These are phyloP conservation scores for Kernera saxatilis DNA, from an alignment of 345 rosid genomes.

Conservation along the genomic window DNA sequence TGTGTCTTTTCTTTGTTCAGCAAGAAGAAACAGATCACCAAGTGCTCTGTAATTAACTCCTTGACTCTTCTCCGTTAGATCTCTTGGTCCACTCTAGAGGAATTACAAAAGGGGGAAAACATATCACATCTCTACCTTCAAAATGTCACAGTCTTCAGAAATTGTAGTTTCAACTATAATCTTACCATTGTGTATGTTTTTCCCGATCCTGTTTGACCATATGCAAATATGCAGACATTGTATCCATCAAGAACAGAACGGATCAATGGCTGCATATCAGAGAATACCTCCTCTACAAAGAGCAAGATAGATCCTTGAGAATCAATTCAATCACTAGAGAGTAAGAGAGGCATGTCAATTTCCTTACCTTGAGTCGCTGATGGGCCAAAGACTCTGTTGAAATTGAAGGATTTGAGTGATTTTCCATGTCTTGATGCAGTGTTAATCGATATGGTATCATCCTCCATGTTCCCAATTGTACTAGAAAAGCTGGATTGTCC, in stretches of 20 bases:
- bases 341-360: background rate
- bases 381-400: conserved; percentile 93
- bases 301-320: conserved; percentile 8
- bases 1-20: conserved; percentile 75
- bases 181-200: conserved; percentile 94
- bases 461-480: conserved; percentile 64
- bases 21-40: conserved; percentile 78
- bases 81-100: conserved; percentile 79
- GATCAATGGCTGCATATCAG: conserved; percentile 91
- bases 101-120: conserved; percentile 8
- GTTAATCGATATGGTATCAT: conserved; percentile 58
- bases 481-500: conserved; percentile 63
- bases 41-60: conserved; percentile 97
- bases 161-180: background rate
- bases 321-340: background rate
- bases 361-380: conserved; percentile 78
- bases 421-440: conserved; percentile 77
- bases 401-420: conserved; percentile 64
- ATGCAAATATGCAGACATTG: conserved; percentile 98
- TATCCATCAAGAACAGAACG: conserved; percentile 97
- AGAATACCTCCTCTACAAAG: conserved; percentile 86
- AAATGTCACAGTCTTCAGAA: conserved; percentile 15
- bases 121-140: background rate
- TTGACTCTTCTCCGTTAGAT: conserved; percentile 66
- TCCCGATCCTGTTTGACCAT: conserved; percentile 98